Base-by-base conservation (phyloP, 805 yeast genomes). In the Crinitomyces ghanaensis region DNA sequence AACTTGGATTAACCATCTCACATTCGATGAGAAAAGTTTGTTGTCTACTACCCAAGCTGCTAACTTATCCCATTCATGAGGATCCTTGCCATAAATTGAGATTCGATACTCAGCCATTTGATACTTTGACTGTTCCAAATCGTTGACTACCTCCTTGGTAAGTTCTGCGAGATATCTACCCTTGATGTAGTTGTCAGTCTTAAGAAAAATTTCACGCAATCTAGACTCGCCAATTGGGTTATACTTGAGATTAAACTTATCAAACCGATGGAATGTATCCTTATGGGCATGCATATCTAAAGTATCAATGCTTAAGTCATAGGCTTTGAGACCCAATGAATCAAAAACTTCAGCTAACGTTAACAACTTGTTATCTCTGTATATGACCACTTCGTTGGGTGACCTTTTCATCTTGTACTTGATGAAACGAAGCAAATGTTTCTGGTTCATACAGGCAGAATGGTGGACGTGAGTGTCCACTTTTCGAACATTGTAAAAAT, bases 241-340 rank as follows among this genome's bases (percentile, higher is more conserved):
- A 62, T 91, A 91, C 56, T 91, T 93, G 61, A 91, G 67, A 56
- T 91, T 91, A 68, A 91, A 91, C 60, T 91, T 91, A 59, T 91
- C 99, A 53, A 91, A 91, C 49, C 99, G 70, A 58, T 91, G 99
- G 70, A 91, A 91, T 1, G 97, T 81, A 51, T 91, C 99, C 43
- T 86, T 81, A 57, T 91, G 98, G 4, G 99, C 99, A 59, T 91
- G 99, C 99, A 91, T 91, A 59, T 91, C 99, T 45, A 91, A 68
- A 2, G 98, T 93, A 51, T 91, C 99, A 49, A 91, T 91, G 37
- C 93, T 80, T 38, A 91, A 65, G 53, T 91, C 98, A 53, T 93
- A 91, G 2, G 96, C 97, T 1, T 95, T 78, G 39, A 91, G 68
- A 36, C 83, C 77, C 55, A 91, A 68, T 23, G 97, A 85, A 51